Percentiles rank a stretch among this genome's conserved stretches.
Evolutionary conservation across 2,329 filamentous ascomycete species (phyloP).

Genomic region (Huntiella savannae): DNA sequence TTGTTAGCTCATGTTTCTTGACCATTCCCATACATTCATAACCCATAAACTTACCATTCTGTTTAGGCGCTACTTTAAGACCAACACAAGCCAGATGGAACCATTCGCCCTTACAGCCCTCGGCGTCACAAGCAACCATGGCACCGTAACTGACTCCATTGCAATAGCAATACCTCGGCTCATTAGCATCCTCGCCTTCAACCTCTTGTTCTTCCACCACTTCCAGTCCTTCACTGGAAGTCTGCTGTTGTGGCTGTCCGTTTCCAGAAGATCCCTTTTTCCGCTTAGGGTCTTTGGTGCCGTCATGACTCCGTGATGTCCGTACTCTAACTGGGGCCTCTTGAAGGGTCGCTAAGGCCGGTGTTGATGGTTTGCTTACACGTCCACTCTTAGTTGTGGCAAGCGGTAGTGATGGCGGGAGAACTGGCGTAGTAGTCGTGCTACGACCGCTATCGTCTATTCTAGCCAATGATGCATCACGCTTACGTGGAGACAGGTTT

Average conservation of each 20-base stretch:
- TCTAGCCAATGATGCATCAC: conserved; percentile 2
- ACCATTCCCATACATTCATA: too few species aligned
- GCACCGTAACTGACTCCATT: conserved; percentile 65
- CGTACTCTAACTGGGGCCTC: conserved; percentile 31
- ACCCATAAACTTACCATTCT: conserved; percentile 40
- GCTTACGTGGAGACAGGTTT: conserved; percentile 6
- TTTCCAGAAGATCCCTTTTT: conserved; percentile 10
- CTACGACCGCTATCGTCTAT: conserved; percentile 11
- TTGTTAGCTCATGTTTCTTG: too few species aligned
- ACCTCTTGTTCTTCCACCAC: conserved; percentile 18
- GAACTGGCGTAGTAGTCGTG: conserved; percentile 23
- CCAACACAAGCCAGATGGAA: conserved; percentile 72
- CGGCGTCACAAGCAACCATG: conserved; percentile 66
- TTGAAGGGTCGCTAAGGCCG: conserved; percentile 38
- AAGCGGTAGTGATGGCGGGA: conserved; percentile 22
- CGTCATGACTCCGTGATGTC: conserved; percentile 28
- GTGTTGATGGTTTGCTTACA: conserved; percentile 48
- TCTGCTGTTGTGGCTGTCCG: conserved; percentile 1
- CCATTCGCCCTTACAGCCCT: conserved; percentile 58
- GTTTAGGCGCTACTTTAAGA: conserved; percentile 56
- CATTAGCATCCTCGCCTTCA: conserved; percentile 48
- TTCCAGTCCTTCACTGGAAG: conserved; percentile 13
- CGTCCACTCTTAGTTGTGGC: conserved; percentile 47
- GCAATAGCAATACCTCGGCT: conserved; percentile 63
- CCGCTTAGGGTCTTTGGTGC: conserved; percentile 12